Conservation (phyloP, 169 alveolate species). For the Plasmodium coatneyi region DNA sequence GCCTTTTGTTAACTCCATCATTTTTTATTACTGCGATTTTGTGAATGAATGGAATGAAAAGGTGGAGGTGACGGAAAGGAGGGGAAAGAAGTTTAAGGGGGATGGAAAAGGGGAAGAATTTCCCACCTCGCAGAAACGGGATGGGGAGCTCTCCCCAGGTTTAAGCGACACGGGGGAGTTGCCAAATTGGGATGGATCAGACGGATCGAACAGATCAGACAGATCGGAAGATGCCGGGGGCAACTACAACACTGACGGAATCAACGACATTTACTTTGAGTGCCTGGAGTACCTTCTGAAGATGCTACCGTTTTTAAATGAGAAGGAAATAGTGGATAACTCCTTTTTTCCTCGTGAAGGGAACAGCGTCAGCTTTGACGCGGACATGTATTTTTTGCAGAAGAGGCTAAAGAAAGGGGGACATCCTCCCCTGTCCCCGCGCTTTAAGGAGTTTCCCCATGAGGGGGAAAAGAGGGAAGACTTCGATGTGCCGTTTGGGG, state of each 20-base stretch:
- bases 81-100: not conserved
- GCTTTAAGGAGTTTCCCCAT: not conserved
- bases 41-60: not conserved
- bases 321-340: not conserved
- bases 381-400: conserved; percentile 62
- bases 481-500: not conserved
- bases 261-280: conserved; percentile 32
- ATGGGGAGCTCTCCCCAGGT: not conserved
- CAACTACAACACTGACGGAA: not conserved
- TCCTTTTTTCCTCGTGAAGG: conserved; percentile 10
- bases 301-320: conserved; percentile 28
- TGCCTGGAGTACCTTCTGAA: conserved; percentile 36
- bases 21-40: conserved; percentile 17
- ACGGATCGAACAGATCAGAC: not conserved
- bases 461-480: not conserved
- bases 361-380: conserved; percentile 59
- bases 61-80: not conserved
- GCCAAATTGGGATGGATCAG: not conserved
- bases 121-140: not conserved
- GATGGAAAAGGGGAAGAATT: not conserved
- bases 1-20: conserved; percentile 54
- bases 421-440: not conserved
- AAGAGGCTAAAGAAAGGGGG: conserved; percentile 51
- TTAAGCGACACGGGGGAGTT: not conserved
- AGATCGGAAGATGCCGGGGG: not conserved